Percentiles rank a stretch among this genome's conserved stretches.
These are phyloP conservation scores for Kodamaea alishanica DNA, from an alignment of 1,139 yeast genomes.

Conservation along the genomic window DNA sequence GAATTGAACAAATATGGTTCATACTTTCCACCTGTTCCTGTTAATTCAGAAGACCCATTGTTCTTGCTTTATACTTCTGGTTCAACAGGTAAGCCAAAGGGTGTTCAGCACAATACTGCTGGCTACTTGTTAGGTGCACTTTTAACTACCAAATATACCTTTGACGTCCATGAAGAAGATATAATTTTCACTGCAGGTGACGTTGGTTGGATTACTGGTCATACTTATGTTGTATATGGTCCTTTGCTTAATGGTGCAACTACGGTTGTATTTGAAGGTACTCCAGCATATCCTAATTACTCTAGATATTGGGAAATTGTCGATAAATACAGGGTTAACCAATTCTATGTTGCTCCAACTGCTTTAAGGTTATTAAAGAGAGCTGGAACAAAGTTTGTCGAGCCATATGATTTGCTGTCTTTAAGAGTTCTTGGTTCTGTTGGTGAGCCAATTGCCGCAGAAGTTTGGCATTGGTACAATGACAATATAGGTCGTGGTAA, in stretches of 20 bases:
- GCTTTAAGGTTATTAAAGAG: constrained; percentile 79
- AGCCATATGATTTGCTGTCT: constrained; percentile 60
- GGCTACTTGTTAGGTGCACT: constrained; percentile 74
- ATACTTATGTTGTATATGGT: constrained; percentile 78
- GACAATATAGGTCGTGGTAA: constrained; percentile 72
- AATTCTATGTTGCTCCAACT: constrained; percentile 88
- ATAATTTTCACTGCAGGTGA: constrained; percentile 81
- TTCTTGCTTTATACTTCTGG: constrained; percentile 67
- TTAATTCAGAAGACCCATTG: constrained; percentile 58
- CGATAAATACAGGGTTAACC: constrained; percentile 71
- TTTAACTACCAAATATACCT: constrained; percentile 67
- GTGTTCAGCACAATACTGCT: constrained; percentile 72
- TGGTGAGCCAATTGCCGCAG: constrained; percentile 92
- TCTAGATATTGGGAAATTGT: constrained; percentile 84
- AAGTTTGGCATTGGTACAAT: constrained; percentile 90
- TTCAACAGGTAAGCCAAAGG: constrained; percentile 69
- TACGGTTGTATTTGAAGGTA: constrained; percentile 79
- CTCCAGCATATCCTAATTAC: constrained; percentile 78
- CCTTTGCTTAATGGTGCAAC: constrained; percentile 78
- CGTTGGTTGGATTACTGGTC: constrained; percentile 89
- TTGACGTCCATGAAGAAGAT: constrained; percentile 73
- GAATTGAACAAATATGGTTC: constrained; percentile 66
- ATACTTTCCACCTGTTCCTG: constrained; percentile 59
- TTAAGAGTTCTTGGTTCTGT: constrained; percentile 78
- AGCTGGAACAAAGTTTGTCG: constrained; percentile 70